phyloP scores from a whole-genome alignment of 306 rosid species.

The Sechiopsis laciniata region DNA sequence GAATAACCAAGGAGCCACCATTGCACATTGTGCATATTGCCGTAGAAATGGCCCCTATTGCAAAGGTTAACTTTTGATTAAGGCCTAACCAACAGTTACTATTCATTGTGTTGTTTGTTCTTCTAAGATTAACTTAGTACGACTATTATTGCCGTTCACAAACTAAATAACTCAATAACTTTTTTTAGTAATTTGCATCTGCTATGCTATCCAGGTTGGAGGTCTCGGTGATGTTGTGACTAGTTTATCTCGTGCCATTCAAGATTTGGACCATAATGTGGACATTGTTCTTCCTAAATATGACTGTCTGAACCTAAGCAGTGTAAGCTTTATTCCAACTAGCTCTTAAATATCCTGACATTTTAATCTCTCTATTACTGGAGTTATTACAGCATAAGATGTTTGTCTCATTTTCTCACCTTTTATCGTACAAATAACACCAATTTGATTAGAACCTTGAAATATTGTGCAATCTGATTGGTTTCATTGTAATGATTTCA shows the following conservation, averaged over 20 bases:
- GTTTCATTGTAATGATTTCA: background rate
- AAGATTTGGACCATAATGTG: conserved; percentile 70
- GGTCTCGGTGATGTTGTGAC: conserved; percentile 95
- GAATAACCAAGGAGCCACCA: conserved; percentile 78
- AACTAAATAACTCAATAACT: too few relatives aligned
- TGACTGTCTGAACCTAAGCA: conserved; percentile 75
- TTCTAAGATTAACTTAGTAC: too few relatives aligned
- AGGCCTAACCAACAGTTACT: too few relatives aligned
- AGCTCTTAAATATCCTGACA: conserved; percentile 6
- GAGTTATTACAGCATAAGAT: background rate
- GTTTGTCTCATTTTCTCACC: background rate
- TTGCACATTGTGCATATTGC: conserved; percentile 91
- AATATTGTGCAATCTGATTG: background rate
- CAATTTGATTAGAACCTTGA: background rate
- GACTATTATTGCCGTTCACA: too few relatives aligned
- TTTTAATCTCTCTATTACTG: background rate
- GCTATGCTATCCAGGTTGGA: conserved; percentile 59
- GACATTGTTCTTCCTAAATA: conserved; percentile 83
- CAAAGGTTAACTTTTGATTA: conserved; percentile 50
- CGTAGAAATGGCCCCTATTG: conserved; percentile 97
- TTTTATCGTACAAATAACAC: background rate
- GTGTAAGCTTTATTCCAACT: conserved; percentile 54
- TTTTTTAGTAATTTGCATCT: background rate
- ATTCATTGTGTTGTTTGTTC: too few relatives aligned
- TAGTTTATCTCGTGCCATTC: conserved; percentile 74